These are phyloP conservation scores for Gynandropsis gynandra DNA, from an alignment of 345 rosid genomes.

Conservation along the genomic window DNA sequence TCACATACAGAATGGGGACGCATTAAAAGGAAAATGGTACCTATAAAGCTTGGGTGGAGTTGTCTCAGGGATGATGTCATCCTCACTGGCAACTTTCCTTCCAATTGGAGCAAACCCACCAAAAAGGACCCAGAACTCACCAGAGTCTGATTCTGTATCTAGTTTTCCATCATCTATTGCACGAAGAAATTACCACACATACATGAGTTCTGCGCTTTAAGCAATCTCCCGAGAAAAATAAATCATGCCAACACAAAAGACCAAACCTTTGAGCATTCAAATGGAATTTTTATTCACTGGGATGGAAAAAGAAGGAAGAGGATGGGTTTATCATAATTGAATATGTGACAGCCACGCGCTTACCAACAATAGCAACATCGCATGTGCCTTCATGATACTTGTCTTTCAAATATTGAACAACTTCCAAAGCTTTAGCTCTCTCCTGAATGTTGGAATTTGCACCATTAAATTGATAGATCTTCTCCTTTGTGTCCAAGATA, in stretches of 20 bases:
- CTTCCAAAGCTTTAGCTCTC: constrained; percentile 95
- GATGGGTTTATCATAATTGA: constrained; percentile 8
- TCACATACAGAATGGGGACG: constrained; percentile 19
- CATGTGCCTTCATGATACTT: constrained; percentile 77
- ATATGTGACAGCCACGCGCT: constrained; percentile 21
- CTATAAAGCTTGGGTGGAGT: constrained; percentile 71
- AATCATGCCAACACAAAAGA: not conserved
- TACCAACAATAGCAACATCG: constrained; percentile 85
- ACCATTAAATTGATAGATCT: constrained; percentile 97
- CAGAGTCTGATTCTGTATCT: constrained; percentile 93
- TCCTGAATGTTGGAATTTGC: constrained; percentile 97
- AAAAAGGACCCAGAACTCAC: constrained; percentile 90
- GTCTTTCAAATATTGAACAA: constrained; percentile 86
- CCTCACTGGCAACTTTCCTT: constrained; percentile 70
- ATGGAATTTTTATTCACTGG: constrained; percentile 10
- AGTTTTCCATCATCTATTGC: constrained; percentile 78
- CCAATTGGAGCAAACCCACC: constrained; percentile 88
- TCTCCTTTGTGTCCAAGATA: constrained; percentile 71
- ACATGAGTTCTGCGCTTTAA: constrained; percentile 16
- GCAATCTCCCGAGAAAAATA: not conserved
- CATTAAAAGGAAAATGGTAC: constrained; percentile 29
- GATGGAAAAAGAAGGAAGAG: constrained; percentile 5
- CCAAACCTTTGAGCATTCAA: not conserved
- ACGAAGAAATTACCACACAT: constrained; percentile 19
- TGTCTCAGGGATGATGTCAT: constrained; percentile 63